A percentile compares a stretch with the other conserved stretches of the same genome.
Evolutionary conservation across 1,284 basidiomycete genomes (phyloP).

Genomic region (Schizophyllum commune): DNA sequence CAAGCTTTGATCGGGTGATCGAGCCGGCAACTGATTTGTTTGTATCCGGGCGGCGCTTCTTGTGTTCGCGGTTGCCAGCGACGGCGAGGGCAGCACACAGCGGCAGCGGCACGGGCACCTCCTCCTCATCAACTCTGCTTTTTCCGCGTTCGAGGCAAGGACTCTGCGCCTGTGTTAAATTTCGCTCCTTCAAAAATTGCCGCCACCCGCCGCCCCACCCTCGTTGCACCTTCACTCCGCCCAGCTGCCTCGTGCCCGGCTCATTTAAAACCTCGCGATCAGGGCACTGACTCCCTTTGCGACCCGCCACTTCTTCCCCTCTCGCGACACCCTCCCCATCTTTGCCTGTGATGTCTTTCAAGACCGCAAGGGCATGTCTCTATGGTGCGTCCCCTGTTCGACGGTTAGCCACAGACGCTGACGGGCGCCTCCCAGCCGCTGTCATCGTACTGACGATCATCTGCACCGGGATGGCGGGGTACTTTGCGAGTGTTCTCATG

Average conservation of each 20-base stretch:
- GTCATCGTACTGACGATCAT: constrained; percentile 59
- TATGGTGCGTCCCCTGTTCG: constrained; percentile 38
- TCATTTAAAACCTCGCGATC: background rate
- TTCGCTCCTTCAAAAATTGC: background rate
- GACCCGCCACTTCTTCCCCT: constrained; percentile 20
- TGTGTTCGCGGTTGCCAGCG: background rate
- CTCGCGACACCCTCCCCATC: constrained; percentile 21
- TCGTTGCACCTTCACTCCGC: constrained; percentile 17
- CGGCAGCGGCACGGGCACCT: too few relatives aligned
- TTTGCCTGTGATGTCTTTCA: constrained; percentile 36
- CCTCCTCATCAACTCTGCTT: background rate
- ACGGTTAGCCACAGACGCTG: constrained; percentile 2
- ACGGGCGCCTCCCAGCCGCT: constrained; percentile 27
- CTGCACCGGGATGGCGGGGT: constrained; percentile 66
- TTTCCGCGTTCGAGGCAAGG: background rate
- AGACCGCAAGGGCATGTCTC: constrained; percentile 51
- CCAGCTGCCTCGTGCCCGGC: constrained; percentile 1
- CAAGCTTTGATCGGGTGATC: background rate
- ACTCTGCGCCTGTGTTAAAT: background rate
- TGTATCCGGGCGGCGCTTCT: background rate
- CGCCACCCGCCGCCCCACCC: too few relatives aligned
- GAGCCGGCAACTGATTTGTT: background rate
- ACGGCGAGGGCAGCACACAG: background rate
- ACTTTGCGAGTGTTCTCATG: constrained; percentile 61
- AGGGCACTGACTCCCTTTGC: background rate